Evolutionary conservation across 2,329 filamentous ascomycete genomes (phyloP).

Genomic region (Pseudogymnoascus sp.): DNA sequence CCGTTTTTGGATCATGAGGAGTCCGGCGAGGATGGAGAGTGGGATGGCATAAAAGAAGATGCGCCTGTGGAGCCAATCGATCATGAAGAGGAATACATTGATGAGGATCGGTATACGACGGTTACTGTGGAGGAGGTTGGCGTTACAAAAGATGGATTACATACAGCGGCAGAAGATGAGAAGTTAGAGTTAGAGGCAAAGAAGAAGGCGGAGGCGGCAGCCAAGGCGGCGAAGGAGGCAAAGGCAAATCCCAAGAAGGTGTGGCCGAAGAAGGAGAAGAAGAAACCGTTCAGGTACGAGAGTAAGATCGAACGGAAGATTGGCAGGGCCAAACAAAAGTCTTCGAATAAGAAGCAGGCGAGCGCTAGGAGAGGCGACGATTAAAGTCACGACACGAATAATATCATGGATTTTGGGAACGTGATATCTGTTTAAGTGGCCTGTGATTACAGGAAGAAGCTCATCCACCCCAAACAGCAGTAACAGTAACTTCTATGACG

Average conservation of each 20-base stretch:
- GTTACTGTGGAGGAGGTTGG: slow-evolving; percentile 89
- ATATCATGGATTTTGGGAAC: not conserved
- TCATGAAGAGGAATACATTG: slow-evolving; percentile 87
- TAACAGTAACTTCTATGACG: slow-evolving; percentile 6
- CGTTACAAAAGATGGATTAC: slow-evolving; percentile 64
- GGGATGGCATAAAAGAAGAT: slow-evolving; percentile 50
- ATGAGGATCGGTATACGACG: slow-evolving; percentile 92
- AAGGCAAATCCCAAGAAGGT: slow-evolving; percentile 36
- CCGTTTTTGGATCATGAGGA: slow-evolving; percentile 29
- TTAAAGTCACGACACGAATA: slow-evolving; percentile 7
- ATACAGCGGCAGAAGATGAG: slow-evolving; percentile 38
- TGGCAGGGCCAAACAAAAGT: slow-evolving; percentile 60
- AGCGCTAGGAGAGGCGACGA: slow-evolving; percentile 26
- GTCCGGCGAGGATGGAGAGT: slow-evolving; percentile 41
- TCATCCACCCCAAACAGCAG: slow-evolving; percentile 8
- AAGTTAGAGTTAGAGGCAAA: slow-evolving; percentile 28
- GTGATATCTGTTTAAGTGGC: slow-evolving; percentile 9
- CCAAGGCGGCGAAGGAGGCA: slow-evolving; percentile 30
- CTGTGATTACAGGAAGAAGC: slow-evolving; percentile 7
- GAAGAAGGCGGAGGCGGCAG: slow-evolving; percentile 25
- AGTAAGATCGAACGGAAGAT: slow-evolving; percentile 76
- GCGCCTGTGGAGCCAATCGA: slow-evolving; percentile 49
- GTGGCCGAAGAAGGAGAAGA: slow-evolving; percentile 61
- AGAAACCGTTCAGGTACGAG: slow-evolving; percentile 89
- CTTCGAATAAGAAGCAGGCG: slow-evolving; percentile 43